Conservation (phyloP, 2,329 filamentous ascomycete genomes). For the Endocalyx cinctus region DNA sequence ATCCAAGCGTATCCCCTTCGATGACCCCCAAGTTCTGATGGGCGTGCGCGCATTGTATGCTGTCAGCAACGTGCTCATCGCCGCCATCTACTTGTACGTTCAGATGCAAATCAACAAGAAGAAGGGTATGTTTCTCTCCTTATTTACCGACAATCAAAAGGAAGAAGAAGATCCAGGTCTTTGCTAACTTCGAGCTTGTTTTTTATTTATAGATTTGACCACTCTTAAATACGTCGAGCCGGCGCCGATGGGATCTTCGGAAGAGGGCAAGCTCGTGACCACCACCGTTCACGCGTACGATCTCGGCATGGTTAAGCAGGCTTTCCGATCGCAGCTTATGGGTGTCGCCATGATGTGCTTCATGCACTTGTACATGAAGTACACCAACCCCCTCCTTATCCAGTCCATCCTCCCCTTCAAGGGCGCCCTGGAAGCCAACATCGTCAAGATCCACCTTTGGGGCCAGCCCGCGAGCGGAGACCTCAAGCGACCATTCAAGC, state of each 20-base stretch:
- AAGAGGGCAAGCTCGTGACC: slow-evolving; percentile 93
- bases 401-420: slow-evolving; percentile 98
- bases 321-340: slow-evolving; percentile 91
- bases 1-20: slow-evolving; percentile 91
- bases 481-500: slow-evolving; percentile 94
- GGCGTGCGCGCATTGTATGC: slow-evolving; percentile 51
- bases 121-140: slow-evolving; percentile 65
- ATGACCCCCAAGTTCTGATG: slow-evolving; percentile 65
- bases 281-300: slow-evolving; percentile 98
- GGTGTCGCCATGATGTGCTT: slow-evolving; percentile 96
- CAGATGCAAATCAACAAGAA: slow-evolving; percentile 87
- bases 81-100: slow-evolving; percentile 78
- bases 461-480: slow-evolving; percentile 84
- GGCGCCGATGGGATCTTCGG: slow-evolving; percentile 83
- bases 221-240: slow-evolving; percentile 99
- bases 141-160: no score
- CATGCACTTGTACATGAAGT: slow-evolving; percentile 99
- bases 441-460: slow-evolving; percentile 92
- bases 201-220: slow-evolving; percentile 80
- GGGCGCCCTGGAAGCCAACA: slow-evolving; percentile 88
- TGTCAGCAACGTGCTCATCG: slow-evolving; percentile 73
- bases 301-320: slow-evolving; percentile 72
- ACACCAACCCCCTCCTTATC: slow-evolving; percentile 98
- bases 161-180: no score
- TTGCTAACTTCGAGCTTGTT: no score